Evolutionary conservation across 257 asterid species (phyloP).

Genomic region (Solanum gracilifrons): DNA sequence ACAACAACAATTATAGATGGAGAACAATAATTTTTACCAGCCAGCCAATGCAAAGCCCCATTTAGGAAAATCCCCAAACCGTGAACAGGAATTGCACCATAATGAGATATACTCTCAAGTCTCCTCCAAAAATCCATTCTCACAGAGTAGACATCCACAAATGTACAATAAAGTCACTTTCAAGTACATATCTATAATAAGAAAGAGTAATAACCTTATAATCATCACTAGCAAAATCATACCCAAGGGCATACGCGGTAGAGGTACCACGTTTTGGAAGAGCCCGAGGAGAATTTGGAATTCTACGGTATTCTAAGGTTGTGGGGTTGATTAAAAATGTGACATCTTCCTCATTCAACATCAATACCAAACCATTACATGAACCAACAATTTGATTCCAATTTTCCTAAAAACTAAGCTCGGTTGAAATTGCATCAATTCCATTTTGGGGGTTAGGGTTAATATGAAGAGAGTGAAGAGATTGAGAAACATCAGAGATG

Average conservation of each 20-base stretch:
- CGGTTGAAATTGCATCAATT: no score
- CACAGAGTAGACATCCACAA: background rate
- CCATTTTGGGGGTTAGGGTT: no score
- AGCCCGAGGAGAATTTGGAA: background rate
- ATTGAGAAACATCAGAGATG: no score
- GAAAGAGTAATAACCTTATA: conserved; percentile 33
- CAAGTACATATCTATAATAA: background rate
- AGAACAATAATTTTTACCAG: no score
- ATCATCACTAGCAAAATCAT: conserved; percentile 24
- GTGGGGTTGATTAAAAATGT: background rate
- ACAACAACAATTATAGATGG: no score
- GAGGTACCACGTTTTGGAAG: background rate
- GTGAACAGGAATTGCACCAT: no score
- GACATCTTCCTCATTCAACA: background rate
- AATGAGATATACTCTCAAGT: no score
- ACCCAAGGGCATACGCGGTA: conserved; percentile 18
- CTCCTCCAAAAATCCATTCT: no score
- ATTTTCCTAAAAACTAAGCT: no score
- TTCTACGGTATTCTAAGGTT: background rate
- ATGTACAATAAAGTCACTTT: background rate
- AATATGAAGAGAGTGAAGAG: no score
- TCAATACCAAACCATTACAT: background rate
- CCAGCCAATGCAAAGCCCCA: no score
- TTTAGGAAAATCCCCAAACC: no score
- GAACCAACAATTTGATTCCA: background rate